phyloP scores from a whole-genome alignment of 805 yeast species.

The Monosporozyma unispora region DNA sequence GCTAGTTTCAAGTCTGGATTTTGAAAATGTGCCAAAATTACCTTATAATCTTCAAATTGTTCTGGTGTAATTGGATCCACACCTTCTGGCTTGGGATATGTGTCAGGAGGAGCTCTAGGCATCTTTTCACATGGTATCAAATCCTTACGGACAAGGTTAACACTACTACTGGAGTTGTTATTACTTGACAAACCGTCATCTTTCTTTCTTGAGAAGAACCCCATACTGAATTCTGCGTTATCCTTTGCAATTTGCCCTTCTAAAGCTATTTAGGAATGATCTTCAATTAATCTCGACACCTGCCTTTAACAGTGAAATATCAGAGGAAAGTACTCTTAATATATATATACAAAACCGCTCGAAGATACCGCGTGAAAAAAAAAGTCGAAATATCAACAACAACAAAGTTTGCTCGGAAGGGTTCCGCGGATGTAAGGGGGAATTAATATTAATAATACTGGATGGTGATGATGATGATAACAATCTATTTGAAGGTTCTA shows the following conservation, averaged over 20 bases:
- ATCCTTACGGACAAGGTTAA: slow-evolving; percentile 4
- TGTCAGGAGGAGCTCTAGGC: slow-evolving; percentile 17
- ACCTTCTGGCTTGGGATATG: slow-evolving; percentile 4
- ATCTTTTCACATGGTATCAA: slow-evolving; percentile 18
- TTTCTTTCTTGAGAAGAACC: slow-evolving; percentile 16
- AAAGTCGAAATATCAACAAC: too few species aligned
- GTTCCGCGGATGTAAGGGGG: too few species aligned
- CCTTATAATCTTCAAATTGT: slow-evolving; percentile 13
- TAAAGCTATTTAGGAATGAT: too few species aligned
- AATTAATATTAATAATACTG: too few species aligned
- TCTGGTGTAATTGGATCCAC: slow-evolving; percentile 13
- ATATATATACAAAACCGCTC: too few species aligned
- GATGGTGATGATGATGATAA: too few species aligned
- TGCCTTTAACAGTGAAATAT: too few species aligned
- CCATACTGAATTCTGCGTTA: slow-evolving; percentile 11
- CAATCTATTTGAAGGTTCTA: neutral
- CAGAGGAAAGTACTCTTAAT: too few species aligned
- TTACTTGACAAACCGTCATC: neutral
- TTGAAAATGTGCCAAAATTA: slow-evolving; percentile 15
- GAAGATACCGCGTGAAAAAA: too few species aligned
- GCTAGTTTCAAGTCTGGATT: slow-evolving; percentile 16
- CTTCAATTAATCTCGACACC: too few species aligned
- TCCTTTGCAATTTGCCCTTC: neutral
- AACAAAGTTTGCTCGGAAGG: too few species aligned
- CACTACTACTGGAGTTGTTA: slow-evolving; percentile 8